These are phyloP conservation scores for Fusarium papillatum DNA, from an alignment of 2,329 filamentous ascomycete genomes.

Conservation along the genomic window DNA sequence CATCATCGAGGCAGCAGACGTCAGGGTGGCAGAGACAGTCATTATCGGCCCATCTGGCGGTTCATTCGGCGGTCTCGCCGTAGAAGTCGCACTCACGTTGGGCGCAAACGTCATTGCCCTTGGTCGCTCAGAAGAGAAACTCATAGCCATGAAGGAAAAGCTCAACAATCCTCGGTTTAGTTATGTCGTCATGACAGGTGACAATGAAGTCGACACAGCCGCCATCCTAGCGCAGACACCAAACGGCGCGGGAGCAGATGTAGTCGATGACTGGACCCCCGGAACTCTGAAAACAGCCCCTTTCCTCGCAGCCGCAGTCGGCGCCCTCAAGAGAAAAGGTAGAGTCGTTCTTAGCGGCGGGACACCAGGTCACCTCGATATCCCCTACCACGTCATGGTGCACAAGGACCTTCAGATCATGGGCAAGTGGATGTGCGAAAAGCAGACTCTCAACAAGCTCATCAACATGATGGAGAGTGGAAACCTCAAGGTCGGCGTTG, in stretches of 20 bases:
- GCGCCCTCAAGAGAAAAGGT: conserved; percentile 7
- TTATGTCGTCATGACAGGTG: conserved; percentile 17
- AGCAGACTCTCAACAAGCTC: not conserved
- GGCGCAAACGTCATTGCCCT: not conserved
- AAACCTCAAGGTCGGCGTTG: not conserved
- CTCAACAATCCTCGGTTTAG: conserved; percentile 4
- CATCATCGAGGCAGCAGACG: conserved; percentile 14
- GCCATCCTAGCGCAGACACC: conserved; percentile 8
- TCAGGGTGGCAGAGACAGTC: conserved; percentile 18
- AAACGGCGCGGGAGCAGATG: conserved; percentile 7
- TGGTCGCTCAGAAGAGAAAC: conserved; percentile 3
- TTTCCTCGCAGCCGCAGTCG: conserved; percentile 2
- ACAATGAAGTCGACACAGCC: conserved; percentile 1
- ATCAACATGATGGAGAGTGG: conserved; percentile 15
- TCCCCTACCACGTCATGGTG: conserved; percentile 4
- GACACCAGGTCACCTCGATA: not conserved
- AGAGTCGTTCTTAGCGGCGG: conserved; percentile 12
- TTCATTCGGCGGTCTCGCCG: conserved; percentile 13
- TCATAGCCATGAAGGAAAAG: conserved; percentile 8
- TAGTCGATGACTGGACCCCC: conserved; percentile 12
- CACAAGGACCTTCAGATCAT: conserved; percentile 18
- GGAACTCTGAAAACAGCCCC: not conserved
- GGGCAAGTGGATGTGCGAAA: conserved; percentile 18
- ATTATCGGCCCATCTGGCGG: conserved; percentile 17
- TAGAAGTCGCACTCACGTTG: not conserved